These are phyloP conservation scores for Simplicillium aogashimaense DNA, from an alignment of 2,329 filamentous ascomycete genomes.

Conservation along the genomic window DNA sequence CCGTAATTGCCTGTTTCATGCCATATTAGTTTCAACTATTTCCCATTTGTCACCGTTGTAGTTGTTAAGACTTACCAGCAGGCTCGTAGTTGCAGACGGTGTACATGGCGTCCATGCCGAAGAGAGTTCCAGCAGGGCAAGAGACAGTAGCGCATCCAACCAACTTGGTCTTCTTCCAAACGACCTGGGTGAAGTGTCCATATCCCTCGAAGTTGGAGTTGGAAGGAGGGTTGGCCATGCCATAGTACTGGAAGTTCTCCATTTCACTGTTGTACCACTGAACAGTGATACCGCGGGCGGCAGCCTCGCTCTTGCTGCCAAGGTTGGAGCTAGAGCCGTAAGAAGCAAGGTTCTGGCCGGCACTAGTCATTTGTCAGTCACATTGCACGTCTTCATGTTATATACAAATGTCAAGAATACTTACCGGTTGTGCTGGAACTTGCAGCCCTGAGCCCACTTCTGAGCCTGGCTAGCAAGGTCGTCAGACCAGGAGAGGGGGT, in stretches of 20 bases:
- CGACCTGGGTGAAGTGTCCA: slow-evolving; percentile 43
- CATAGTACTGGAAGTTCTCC: slow-evolving; percentile 48
- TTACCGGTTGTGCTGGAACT: slow-evolving; percentile 69
- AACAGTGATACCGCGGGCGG: slow-evolving; percentile 63
- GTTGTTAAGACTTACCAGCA: slow-evolving; percentile 45
- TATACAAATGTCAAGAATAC: slow-evolving; percentile 19
- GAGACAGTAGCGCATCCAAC: slow-evolving; percentile 58
- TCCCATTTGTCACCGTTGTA: no score
- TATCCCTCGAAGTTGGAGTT: slow-evolving; percentile 53
- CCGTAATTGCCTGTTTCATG: slow-evolving; percentile 36
- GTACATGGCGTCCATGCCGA: slow-evolving; percentile 50
- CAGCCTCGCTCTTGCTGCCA: slow-evolving; percentile 27
- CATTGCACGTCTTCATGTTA: not conserved
- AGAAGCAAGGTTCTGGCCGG: slow-evolving; percentile 89
- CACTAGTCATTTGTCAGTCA: slow-evolving; percentile 38
- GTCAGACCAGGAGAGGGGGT: slow-evolving; percentile 54
- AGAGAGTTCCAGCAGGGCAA: slow-evolving; percentile 42
- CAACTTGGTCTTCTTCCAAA: slow-evolving; percentile 27
- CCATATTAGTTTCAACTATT: not conserved
- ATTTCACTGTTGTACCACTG: slow-evolving; percentile 86
- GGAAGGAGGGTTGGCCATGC: slow-evolving; percentile 42
- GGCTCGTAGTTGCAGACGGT: slow-evolving; percentile 84
- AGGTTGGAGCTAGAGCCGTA: slow-evolving; percentile 32
- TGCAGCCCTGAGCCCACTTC: slow-evolving; percentile 54
- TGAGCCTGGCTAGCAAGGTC: slow-evolving; percentile 54